Base-by-base conservation (phyloP, 768 basidiomycete genomes). In the Lactifluus hygrophoroides region DNA sequence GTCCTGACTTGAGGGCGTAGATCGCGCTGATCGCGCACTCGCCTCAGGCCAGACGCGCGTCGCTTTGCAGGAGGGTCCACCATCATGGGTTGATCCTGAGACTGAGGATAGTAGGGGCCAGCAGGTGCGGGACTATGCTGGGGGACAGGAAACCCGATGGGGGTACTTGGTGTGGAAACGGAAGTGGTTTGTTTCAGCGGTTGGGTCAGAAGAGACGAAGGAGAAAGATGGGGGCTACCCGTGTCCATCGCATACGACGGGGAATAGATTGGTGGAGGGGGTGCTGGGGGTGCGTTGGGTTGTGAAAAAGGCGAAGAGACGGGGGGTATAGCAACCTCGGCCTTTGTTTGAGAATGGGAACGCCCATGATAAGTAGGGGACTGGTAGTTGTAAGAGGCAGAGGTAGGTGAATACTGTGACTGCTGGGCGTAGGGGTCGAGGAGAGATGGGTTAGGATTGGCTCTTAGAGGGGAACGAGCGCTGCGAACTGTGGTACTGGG, bases 351-450 rank as follows among this genome's bases (percentile, higher is more conserved):
- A 38, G 80, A 71, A 56, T 80, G 80, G 66, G 65, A 76, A 73
- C 71, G 79, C 71, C 70, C 76, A 32, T 69, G 66, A 52, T 75
- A 74, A 32, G 69, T 58, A 25, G 72, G 56, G 69, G 73, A 70
- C 47, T 69, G 74, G 60, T 77, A 77, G 40, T 71, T 69, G 68
- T 77, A 85, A 34, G 78, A 66, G 66, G 79, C 71, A 44, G 80
- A 72, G 5, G 84, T 76, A 9, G 85, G 82, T 56, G 84, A 83
- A 67, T 86, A 86, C 69, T 78, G 81, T 28, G 79, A 69, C 71
- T 87, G 86, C n/a, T 84, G 72, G 54, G 83, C 76, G 69, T 88
- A 89, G 30, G 84, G 82, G 70, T 89, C 87, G 64, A 88, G 75
- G 45, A 84, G 75, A 54, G 76, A 67, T 45, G 57, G 30, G 48